Evolutionary conservation across 2,329 filamentous ascomycete genomes (phyloP), one percentile per base, ranked within the genome.

Genomic region (Dactylellina drechsleri): DNA sequence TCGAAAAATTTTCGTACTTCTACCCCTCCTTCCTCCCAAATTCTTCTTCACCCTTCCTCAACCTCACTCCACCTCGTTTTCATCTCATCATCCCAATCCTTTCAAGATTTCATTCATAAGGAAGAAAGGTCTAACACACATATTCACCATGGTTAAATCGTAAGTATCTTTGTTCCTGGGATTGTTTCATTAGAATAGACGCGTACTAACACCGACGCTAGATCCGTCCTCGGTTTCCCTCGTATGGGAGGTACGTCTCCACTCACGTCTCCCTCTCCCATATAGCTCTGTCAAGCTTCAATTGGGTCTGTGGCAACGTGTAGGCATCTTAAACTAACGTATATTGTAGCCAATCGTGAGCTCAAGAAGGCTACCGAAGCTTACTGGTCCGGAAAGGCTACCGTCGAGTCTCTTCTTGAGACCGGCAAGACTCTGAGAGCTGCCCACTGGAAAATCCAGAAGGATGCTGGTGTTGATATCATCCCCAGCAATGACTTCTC

Each of bases 401-500:
- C 92, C 78, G 92, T 93, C 82, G 89, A 91, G 77, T 93, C 96
- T 77, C 92, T 99, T 80, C 87, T 98, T 80, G 87, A 89, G 77
- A 95, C 98, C 89, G 95, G 91, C 84, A 98, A 98, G 92, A 90
- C 93, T 83, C 92, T 99, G 76, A 92, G 95, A 86, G 87, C 93
- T 79, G 93, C 91, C 82, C 95, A 99, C 89, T 99, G 95, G 95
- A 93, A 97, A 87, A 96, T 99, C 85, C 95, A 99, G 88, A 94
- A 99, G 88, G 90, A 96, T 85, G 95, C 95, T 79, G 95, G 95
- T 82, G 93, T 98, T 84, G 92, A 97, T 82, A 87, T 95, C 85
- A 97, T 99, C 83, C 95, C 95, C 83, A 96, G 92, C 91, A 99
- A 99, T 84, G 95, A 99, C 89, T 99, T 99, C 83, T 93, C 95